phyloP scores from a whole-genome alignment of 208 protist species.

The Crithidia thermophila region DNA sequence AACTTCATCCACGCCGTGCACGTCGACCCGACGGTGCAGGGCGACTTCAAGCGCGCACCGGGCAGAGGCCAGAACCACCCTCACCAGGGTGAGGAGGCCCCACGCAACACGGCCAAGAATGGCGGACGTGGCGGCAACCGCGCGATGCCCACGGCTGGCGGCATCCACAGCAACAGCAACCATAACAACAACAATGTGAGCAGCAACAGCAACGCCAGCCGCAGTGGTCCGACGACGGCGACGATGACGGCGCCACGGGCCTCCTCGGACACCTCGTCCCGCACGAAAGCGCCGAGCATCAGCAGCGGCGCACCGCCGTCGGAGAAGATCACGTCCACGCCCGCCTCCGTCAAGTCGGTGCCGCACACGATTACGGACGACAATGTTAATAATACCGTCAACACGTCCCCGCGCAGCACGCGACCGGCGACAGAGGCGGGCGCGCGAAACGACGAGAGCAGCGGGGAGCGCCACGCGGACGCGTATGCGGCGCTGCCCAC shows the following conservation, averaged over 20 bases:
- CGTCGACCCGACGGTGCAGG: slow-evolving; percentile 70
- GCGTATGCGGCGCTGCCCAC: too few relatives aligned
- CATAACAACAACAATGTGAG: too few relatives aligned
- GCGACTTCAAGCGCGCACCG: slow-evolving; percentile 62
- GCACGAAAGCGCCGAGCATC: not conserved
- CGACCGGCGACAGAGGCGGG: too few relatives aligned
- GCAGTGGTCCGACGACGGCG: too few relatives aligned
- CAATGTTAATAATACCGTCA: not conserved
- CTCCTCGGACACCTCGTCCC: not conserved
- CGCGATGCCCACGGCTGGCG: too few relatives aligned
- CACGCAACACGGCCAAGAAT: not conserved
- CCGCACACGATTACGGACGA: not conserved
- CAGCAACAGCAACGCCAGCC: too few relatives aligned
- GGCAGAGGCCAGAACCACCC: slow-evolving; percentile 12
- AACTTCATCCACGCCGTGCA: slow-evolving; percentile 81
- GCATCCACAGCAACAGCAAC: too few relatives aligned
- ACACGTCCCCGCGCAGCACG: not conserved
- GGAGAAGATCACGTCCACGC: not conserved
- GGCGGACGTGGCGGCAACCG: not conserved
- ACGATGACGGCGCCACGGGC: too few relatives aligned
- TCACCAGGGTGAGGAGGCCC: not conserved
- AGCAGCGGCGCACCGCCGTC: not conserved
- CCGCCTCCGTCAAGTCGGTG: not conserved
- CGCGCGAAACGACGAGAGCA: too few relatives aligned
- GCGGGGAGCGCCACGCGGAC: too few relatives aligned